Base-by-base conservation (phyloP, 768 basidiomycete species). In the Mycena vulgaris region DNA sequence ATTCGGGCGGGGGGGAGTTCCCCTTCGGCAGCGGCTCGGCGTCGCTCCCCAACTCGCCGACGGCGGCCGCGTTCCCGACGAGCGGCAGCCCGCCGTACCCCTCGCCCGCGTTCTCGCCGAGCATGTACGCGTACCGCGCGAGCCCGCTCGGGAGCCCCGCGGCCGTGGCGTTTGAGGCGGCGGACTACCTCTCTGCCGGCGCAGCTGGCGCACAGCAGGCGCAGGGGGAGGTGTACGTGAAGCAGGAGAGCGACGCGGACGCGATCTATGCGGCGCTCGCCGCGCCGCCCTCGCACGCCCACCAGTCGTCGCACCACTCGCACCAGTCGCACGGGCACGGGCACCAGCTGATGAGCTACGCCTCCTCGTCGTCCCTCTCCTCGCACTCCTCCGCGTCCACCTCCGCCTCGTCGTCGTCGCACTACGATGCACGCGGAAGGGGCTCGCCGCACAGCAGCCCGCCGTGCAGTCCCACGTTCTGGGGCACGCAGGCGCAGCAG, bases 191-290 rank as follows among this genome's bases (percentile, higher is more conserved):
- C n/a, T n/a, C n/a, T n/a, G n/a, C n/a, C n/a, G n/a, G n/a, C n/a
- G 23, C 58, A 19, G 27, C 21, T 40, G 37, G 56, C 8, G 16
- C 14, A n/a, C n/a, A n/a, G n/a, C n/a, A 16, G 25, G 31, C 33
- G 35, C 10, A n/a, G 48, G 48, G 23, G 63, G 42, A 35, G 27
- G 35, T 63, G 30, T 13, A 48, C 17, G 48, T 64, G 30, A 63
- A 70, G 63, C 17, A 51, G 57, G 69, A 64, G 66, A 52, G 11
- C 3, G 69, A 28, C 19, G 28, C 65, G 33, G 69, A 65, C 51
- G 69, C 58, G 48, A 65, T 70, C 37, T 70, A 70, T 31, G 58
- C 57, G 10, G 68, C 63, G 40, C 52, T 70, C 13, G 40, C 45
- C 23, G 42, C 28, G 27, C 40, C 23, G 28, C 2, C 40, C 17